These are phyloP conservation scores for Gnaphalium uliginosum DNA, from an alignment of 129 eudicot genomes.

Conservation along the genomic window DNA sequence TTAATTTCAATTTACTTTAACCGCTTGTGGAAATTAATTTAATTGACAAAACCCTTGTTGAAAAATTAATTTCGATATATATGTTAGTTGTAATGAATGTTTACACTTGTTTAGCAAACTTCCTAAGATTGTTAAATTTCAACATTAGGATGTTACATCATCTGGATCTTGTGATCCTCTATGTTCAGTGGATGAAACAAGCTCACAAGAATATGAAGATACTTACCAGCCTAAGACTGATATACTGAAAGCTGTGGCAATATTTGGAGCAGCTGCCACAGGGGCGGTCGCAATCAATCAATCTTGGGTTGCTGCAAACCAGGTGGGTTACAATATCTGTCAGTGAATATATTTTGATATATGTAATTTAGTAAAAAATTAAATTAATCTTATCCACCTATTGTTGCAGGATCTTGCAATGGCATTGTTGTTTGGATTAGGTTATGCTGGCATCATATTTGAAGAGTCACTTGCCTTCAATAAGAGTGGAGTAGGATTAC, in stretches of 20 bases:
- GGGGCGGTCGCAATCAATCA: constrained; percentile 93
- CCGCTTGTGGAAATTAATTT: neutral
- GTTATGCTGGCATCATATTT: constrained; percentile 91
- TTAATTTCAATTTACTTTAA: neutral
- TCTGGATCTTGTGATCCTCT: constrained; percentile 95
- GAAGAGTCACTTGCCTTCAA: constrained; percentile 98
- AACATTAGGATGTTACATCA: constrained; percentile 51
- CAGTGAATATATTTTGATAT: neutral
- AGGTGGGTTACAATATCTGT: constrained; percentile 45
- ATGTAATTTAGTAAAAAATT: neutral
- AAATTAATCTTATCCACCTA: constrained; percentile 14
- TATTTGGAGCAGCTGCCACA: constrained; percentile 85
- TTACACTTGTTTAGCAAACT: neutral
- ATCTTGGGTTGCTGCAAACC: constrained; percentile 96
- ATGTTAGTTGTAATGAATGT: constrained; percentile 14
- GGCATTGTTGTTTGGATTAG: constrained; percentile 86
- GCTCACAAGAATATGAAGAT: constrained; percentile 73
- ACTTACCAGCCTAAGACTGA: constrained; percentile 90
- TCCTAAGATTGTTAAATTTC: constrained; percentile 6
- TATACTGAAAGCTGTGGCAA: constrained; percentile 82
- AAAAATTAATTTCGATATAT: neutral
- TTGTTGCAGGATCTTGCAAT: constrained; percentile 86
- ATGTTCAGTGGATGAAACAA: constrained; percentile 92
- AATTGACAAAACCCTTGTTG: neutral
- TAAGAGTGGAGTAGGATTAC: constrained; percentile 97